phyloP scores from a whole-genome alignment of 768 basidiomycete genomes.

The Chalciporus sphaerocephalus region DNA sequence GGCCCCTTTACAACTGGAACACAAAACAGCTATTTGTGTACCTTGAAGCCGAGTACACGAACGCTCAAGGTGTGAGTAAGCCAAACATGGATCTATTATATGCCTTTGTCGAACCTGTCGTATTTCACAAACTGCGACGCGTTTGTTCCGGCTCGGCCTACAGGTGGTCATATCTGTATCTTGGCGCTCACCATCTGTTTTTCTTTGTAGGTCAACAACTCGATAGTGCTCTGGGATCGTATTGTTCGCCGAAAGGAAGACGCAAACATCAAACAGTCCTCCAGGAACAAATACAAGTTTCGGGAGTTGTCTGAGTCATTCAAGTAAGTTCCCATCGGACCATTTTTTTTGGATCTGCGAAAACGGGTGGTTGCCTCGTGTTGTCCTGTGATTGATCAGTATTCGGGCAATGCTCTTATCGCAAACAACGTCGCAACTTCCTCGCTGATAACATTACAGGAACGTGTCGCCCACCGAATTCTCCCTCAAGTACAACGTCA shows the following conservation, averaged over 20 bases:
- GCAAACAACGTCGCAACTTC: conserved; percentile 2
- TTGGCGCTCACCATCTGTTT: conserved; percentile 8
- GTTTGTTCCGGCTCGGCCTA: conserved; percentile 14
- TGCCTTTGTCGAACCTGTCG: conserved; percentile 1
- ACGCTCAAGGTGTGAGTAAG: conserved; percentile 60
- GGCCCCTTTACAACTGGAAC: conserved; percentile 89
- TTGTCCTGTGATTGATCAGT: conserved; percentile 12
- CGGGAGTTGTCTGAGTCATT: conserved; percentile 70
- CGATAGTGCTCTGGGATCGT: conserved; percentile 89
- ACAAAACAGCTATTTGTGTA: conserved; percentile 93
- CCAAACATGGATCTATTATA: neutral
- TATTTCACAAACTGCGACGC: conserved; percentile 1
- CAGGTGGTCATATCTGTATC: conserved; percentile 16
- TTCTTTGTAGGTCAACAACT: conserved; percentile 54
- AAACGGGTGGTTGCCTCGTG: conserved; percentile 17
- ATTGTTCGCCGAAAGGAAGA: conserved; percentile 81
- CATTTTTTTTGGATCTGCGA: neutral
- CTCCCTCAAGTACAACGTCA: conserved; percentile 79
- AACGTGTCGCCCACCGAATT: conserved; percentile 63
- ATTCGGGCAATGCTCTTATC: conserved; percentile 8
- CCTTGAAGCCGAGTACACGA: conserved; percentile 79
- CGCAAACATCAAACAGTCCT: conserved; percentile 46
- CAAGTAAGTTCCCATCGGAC: conserved; percentile 48
- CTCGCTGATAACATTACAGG: conserved; percentile 38
- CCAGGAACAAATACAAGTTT: conserved; percentile 82